phyloP scores from a whole-genome alignment of 768 basidiomycete genomes.

The Xerocomellus intermedius region DNA sequence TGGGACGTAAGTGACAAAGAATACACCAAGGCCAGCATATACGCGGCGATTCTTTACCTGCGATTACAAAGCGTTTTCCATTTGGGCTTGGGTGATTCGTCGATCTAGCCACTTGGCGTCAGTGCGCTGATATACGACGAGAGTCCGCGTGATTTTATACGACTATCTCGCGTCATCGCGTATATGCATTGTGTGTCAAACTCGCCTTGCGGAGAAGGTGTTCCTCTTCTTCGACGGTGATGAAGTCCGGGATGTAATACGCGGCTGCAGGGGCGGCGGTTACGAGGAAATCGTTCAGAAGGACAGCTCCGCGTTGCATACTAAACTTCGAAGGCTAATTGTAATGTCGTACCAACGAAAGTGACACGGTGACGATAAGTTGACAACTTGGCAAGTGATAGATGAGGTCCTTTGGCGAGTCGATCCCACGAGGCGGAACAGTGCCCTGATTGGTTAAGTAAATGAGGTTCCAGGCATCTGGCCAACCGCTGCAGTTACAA shows the following conservation, averaged over 20 bases:
- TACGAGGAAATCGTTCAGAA: slow-evolving; percentile 12
- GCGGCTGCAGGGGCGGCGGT: slow-evolving; percentile 37
- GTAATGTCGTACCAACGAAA: not conserved
- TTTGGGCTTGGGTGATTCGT: slow-evolving; percentile 71
- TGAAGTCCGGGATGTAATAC: slow-evolving; percentile 78
- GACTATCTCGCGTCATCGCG: not conserved
- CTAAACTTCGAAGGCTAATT: slow-evolving; percentile 4
- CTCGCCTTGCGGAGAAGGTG: slow-evolving; percentile 75
- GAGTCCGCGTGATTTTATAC: not conserved
- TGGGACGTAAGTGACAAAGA: not conserved
- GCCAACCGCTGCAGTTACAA: not conserved
- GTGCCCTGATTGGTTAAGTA: not conserved
- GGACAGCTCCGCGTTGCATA: slow-evolving; percentile 13
- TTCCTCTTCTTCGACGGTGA: slow-evolving; percentile 72
- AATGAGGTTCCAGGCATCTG: not conserved
- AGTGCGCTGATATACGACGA: slow-evolving; percentile 9
- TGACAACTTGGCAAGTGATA: not conserved
- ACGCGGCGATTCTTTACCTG: slow-evolving; percentile 6
- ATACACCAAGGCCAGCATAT: not conserved
- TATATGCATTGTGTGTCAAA: not conserved
- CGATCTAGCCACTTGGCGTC: slow-evolving; percentile 50
- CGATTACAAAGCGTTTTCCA: slow-evolving; percentile 61
- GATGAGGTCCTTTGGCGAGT: not conserved
- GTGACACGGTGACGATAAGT: not conserved
- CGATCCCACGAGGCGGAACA: slow-evolving; percentile 22